Conservation (phyloP, 2,329 filamentous ascomycete genomes). For the Aspergillus sp. region DNA sequence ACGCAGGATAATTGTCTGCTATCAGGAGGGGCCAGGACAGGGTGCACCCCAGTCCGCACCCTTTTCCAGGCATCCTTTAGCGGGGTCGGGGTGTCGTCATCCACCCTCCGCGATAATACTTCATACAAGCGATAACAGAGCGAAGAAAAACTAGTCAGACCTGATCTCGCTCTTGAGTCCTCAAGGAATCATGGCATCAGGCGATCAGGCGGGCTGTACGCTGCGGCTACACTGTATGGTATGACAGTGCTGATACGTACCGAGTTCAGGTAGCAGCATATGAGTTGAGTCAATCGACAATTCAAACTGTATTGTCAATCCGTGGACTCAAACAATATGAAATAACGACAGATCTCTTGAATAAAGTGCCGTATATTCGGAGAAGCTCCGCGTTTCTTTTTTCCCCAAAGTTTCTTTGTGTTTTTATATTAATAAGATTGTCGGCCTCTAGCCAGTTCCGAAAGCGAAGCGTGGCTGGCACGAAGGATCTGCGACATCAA, state of each 20-base stretch:
- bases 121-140: background rate
- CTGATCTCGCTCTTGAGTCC: constrained; percentile 1
- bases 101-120: background rate
- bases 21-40: background rate
- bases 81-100: constrained; percentile 2
- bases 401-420: background rate
- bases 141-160: background rate
- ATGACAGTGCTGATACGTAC: background rate
- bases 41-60: constrained; percentile 1
- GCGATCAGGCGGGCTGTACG: constrained; percentile 1
- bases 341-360: background rate
- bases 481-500: constrained; percentile 21
- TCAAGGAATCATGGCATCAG: constrained; percentile 14
- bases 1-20: background rate
- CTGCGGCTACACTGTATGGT: constrained; percentile 1
- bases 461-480: constrained; percentile 17
- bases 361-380: background rate
- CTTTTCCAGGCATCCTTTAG: background rate
- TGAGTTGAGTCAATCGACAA: constrained; percentile 1
- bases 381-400: background rate
- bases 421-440: constrained; percentile 7
- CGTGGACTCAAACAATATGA: background rate
- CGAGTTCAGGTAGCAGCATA: constrained; percentile 4
- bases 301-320: background rate
- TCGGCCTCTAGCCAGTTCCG: constrained; percentile 2